Evolutionary conservation across 2,329 filamentous ascomycete genomes (phyloP).

Genomic region (Ophiostoma perfectum): DNA sequence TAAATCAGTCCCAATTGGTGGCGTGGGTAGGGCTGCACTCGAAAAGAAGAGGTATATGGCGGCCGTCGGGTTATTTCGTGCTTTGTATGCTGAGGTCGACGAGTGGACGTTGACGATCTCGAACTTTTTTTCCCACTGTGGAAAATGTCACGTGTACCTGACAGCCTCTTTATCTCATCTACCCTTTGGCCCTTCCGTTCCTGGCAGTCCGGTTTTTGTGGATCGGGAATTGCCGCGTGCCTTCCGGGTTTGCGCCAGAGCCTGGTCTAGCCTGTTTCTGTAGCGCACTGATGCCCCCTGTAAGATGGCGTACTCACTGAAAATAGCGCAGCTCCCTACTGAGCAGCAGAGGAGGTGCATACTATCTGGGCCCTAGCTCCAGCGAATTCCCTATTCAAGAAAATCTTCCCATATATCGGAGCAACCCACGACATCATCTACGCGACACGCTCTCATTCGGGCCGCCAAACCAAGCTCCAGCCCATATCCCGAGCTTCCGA

Average conservation of each 20-base stretch:
- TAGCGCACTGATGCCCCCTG: neutral
- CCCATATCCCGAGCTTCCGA: neutral
- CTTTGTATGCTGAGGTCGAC: conserved; percentile 11
- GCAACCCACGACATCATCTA: conserved; percentile 12
- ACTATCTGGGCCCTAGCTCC: neutral
- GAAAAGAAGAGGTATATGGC: neutral
- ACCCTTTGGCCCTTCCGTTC: no score
- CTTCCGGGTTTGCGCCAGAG: conserved; percentile 6
- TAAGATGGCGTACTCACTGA: neutral
- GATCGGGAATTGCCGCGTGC: conserved; percentile 21
- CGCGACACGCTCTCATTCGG: conserved; percentile 8
- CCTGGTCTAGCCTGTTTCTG: neutral
- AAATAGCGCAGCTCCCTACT: conserved; percentile 19
- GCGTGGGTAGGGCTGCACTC: neutral
- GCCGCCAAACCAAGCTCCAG: neutral
- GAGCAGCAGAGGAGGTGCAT: neutral
- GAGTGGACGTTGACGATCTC: conserved; percentile 19
- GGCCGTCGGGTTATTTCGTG: conserved; percentile 7
- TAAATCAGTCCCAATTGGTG: neutral
- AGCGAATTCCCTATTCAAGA: conserved; percentile 13
- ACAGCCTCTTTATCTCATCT: no score
- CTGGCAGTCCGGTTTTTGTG: conserved; percentile 1
- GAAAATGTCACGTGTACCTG: conserved; percentile 16
- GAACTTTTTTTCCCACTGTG: conserved; percentile 20
- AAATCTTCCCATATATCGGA: conserved; percentile 5